Conservation (phyloP, 2,329 filamentous ascomycete genomes). For the Hypoxylon sp. region DNA sequence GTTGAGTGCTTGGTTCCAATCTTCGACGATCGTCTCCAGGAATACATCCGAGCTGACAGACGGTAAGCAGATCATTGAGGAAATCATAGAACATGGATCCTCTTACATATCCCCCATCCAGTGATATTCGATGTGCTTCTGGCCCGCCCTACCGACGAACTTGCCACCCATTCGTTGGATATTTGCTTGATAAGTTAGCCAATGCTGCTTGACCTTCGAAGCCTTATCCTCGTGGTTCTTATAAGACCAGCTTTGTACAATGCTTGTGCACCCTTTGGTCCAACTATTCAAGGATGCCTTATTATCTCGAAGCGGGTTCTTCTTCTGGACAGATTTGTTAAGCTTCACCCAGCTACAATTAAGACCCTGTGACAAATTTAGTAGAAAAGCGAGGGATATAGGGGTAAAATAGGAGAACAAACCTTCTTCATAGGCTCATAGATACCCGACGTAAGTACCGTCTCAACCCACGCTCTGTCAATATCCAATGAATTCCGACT, state of each 20-base stretch:
- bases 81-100: not conserved
- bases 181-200: constrained; percentile 12
- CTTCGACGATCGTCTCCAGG: not conserved
- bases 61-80: not conserved
- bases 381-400: no score
- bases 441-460: not conserved
- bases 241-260: constrained; percentile 4
- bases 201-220: not conserved
- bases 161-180: constrained; percentile 1
- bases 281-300: not conserved
- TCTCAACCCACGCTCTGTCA: not conserved
- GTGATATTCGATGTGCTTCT: not conserved
- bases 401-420: no score
- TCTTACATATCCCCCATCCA: constrained; percentile 16
- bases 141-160: not conserved
- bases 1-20: constrained; percentile 13
- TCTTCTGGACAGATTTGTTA: not conserved
- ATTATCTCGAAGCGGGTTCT: not conserved
- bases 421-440: constrained; percentile 4
- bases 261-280: not conserved
- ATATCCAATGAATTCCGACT: not conserved
- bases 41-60: constrained; percentile 4
- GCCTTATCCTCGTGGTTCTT: not conserved
- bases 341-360: not conserved
- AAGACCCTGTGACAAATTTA: not conserved